Base-by-base conservation (phyloP, 768 basidiomycete genomes). In the Trametes gibbosa region DNA sequence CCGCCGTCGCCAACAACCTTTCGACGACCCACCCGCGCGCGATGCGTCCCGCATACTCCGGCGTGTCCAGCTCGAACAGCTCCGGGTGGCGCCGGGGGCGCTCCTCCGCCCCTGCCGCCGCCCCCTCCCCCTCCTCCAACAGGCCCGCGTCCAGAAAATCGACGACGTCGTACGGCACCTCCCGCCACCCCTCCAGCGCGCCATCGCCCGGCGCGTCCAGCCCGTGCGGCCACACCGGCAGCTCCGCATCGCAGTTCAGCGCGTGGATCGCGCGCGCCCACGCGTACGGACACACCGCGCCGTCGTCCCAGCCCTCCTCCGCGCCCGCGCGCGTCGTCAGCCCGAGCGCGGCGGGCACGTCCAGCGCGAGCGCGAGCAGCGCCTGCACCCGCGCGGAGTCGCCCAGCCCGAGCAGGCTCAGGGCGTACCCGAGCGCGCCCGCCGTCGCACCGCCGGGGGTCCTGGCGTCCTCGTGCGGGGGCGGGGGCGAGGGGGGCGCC, bases 1-100 rank as follows among this genome's bases (percentile, higher is more conserved):
- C 95, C 0, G 76, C 94, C 76, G 89, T 89, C 0, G 90, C 87
- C 39, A 98, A 75, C 63, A 97, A 69, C 73, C 84, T 84, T 78
- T 97, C 94, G 2, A 98, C 65, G 35, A 94, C 73, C 80, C 86
- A 84, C 59, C 81, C 74, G 23, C 84, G 73, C 59, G 76, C 77
- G 64, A 98, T 85, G 39, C 74, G 73, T 0, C 89, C 91, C 1
- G 87, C 75, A 67, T 97, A 98, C 51, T 84, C 75, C 0, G 90
- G 84, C 16, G 90, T 94, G 70, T 94, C 86, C 16, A 98, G 81
- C 69, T 97, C 87, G 24, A 89, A 72, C 48, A 84, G 79, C 1
- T 66, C 69, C 34, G 72, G 70, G 40, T 71, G 72, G 35, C 65
- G 63, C 35, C 60, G 59, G 13, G 21, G 64, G 12, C 50, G 23